Evolutionary conservation across 257 asterid genomes (phyloP).

Genomic region (Ilex asprella): DNA sequence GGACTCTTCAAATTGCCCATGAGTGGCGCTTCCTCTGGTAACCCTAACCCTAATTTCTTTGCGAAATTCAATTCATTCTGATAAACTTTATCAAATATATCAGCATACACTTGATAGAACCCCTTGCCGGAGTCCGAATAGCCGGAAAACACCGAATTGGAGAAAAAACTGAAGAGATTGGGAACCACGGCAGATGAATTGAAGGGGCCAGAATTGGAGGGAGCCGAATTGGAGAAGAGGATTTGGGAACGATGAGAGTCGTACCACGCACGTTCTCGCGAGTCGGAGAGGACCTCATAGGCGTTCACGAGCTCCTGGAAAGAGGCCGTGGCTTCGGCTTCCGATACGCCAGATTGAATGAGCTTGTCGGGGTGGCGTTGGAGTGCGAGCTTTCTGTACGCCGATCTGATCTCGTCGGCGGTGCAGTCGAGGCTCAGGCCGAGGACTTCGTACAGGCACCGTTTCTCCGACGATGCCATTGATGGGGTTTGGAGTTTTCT

Average conservation of each 20-base stretch:
- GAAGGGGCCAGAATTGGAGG: constrained; percentile 25
- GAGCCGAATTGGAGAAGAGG: constrained; percentile 42
- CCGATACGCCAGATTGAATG: constrained; percentile 64
- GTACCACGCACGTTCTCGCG: constrained; percentile 89
- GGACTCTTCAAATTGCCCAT: constrained; percentile 81
- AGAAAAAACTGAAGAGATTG: constrained; percentile 67
- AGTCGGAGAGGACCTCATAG: constrained; percentile 84
- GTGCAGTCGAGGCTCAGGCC: constrained; percentile 59
- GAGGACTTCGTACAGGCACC: constrained; percentile 91
- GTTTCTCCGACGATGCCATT: constrained; percentile 70
- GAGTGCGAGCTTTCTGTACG: constrained; percentile 79
- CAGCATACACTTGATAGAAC: constrained; percentile 78
- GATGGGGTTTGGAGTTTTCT: background rate
- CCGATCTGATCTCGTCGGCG: constrained; percentile 81
- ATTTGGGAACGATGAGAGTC: constrained; percentile 93
- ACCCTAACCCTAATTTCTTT: constrained; percentile 49
- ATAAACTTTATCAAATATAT: constrained; percentile 62
- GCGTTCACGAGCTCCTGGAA: constrained; percentile 96
- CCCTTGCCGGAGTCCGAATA: constrained; percentile 77
- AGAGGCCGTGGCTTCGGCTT: constrained; percentile 83
- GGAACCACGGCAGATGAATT: constrained; percentile 30
- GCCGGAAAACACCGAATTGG: constrained; percentile 78
- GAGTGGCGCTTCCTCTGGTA: constrained; percentile 83
- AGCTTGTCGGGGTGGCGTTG: constrained; percentile 99
- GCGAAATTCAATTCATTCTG: constrained; percentile 57